These are phyloP conservation scores for Colletotrichum orbiculare DNA, from an alignment of 2,329 filamentous ascomycete species.

Conservation along the genomic window DNA sequence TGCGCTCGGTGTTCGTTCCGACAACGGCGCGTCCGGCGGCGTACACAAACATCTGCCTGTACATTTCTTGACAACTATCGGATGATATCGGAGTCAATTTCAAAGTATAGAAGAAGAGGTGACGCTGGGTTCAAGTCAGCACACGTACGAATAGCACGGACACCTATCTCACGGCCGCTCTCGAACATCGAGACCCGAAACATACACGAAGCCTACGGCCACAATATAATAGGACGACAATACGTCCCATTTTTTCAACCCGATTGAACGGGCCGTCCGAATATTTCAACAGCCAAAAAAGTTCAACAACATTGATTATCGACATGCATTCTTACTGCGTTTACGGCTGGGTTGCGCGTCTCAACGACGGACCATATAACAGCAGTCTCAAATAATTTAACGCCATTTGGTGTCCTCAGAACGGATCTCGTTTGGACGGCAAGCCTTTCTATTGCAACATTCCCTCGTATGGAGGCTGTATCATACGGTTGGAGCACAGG, in stretches of 20 bases:
- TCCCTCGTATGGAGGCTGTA: conserved; percentile 24
- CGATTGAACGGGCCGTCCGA: conserved; percentile 7
- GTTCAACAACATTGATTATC: conserved; percentile 2
- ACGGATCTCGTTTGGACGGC: not conserved
- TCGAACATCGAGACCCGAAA: conserved; percentile 27
- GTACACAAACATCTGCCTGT: conserved; percentile 2
- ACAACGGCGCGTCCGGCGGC: not conserved
- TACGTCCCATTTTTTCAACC: not conserved
- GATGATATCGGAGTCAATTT: conserved; percentile 18
- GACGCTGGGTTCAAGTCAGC: conserved; percentile 1
- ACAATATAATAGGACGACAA: conserved; percentile 19
- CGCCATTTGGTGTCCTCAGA: conserved; percentile 3
- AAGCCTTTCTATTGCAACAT: conserved; percentile 15
- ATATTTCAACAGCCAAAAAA: conserved; percentile 16
- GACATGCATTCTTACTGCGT: conserved; percentile 18
- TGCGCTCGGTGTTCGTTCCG: not conserved
- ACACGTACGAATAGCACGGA: conserved; percentile 19
- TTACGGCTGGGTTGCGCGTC: conserved; percentile 23
- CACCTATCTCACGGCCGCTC: conserved; percentile 10
- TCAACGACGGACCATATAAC: not conserved
- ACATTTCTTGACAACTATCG: conserved; percentile 29
- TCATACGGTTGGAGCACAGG: conserved; percentile 27
- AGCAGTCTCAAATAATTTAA: conserved; percentile 18
- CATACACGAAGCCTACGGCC: conserved; percentile 30
- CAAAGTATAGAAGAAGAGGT: conserved; percentile 26